A percentile compares a stretch with the other conserved stretches of the same genome.
Evolutionary conservation across 2,329 filamentous ascomycete species (phyloP).

Genomic region (Tympanopsis confertula): DNA sequence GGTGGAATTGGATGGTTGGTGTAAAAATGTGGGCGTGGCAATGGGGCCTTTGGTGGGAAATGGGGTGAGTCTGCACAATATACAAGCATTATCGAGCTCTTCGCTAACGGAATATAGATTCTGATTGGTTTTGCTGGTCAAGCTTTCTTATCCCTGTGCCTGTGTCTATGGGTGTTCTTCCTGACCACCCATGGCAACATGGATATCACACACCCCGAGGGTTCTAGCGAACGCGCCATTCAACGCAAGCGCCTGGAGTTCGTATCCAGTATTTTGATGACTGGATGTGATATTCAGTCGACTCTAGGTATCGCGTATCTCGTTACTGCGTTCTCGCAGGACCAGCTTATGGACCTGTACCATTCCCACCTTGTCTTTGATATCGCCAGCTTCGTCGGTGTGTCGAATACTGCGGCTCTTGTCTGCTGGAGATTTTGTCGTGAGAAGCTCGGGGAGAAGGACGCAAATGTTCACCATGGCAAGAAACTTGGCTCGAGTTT

Average conservation of each 20-base stretch:
- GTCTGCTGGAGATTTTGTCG: slow-evolving; percentile 16
- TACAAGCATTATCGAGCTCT: too few species aligned
- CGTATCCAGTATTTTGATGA: slow-evolving; percentile 18
- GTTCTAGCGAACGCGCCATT: slow-evolving; percentile 11
- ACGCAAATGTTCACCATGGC: slow-evolving; percentile 4
- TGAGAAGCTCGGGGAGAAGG: slow-evolving; percentile 5
- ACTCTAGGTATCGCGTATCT: slow-evolving; percentile 17
- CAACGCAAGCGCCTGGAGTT: slow-evolving; percentile 17
- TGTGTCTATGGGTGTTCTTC: slow-evolving; percentile 19
- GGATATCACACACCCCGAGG: slow-evolving; percentile 12
- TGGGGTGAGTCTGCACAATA: too few species aligned
- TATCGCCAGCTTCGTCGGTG: slow-evolving; percentile 17
- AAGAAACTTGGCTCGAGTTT: not conserved
- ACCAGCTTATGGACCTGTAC: slow-evolving; percentile 13
- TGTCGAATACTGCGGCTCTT: slow-evolving; percentile 16
- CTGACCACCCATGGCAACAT: slow-evolving; percentile 14
- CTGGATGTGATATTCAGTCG: slow-evolving; percentile 19
- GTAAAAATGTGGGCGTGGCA: too few species aligned
- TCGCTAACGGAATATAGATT: too few species aligned
- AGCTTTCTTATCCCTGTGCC: slow-evolving; percentile 12
- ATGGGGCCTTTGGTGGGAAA: too few species aligned
- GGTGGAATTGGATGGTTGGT: too few species aligned
- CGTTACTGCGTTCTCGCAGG: slow-evolving; percentile 13
- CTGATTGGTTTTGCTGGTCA: slow-evolving; percentile 18
- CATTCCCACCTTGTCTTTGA: slow-evolving; percentile 19